These are phyloP conservation scores for Dactylellina leptospora DNA, from an alignment of 2,329 filamentous ascomycete genomes.

Conservation along the genomic window DNA sequence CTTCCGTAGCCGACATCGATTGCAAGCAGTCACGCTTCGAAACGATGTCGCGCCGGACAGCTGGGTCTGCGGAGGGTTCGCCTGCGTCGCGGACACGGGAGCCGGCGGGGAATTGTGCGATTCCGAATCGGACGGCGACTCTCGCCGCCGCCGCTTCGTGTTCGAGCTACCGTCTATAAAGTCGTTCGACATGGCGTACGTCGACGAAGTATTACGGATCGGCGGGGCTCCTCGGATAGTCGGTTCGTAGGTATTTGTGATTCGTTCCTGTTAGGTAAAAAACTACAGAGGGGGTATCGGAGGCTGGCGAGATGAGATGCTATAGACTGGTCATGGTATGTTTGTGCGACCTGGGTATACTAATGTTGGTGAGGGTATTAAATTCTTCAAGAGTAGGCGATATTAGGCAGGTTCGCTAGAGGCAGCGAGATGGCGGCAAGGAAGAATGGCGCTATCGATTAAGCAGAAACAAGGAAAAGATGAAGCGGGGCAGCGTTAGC, in stretches of 20 bases:
- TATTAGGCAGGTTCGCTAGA: conserved; percentile 46
- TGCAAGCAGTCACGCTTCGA: conserved; percentile 91
- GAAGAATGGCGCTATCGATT: conserved; percentile 49
- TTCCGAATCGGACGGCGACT: conserved; percentile 48
- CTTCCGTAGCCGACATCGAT: conserved; percentile 88
- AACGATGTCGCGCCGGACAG: conserved; percentile 63
- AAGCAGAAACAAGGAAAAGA: conserved; percentile 38
- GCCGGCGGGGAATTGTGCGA: conserved; percentile 53
- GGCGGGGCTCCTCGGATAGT: neutral
- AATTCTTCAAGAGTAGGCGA: conserved; percentile 25
- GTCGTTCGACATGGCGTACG: conserved; percentile 43
- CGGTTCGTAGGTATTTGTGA: neutral
- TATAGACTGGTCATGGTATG: conserved; percentile 41
- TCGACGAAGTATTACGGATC: neutral
- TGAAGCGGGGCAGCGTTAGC: conserved; percentile 24
- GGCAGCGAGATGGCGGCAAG: conserved; percentile 25
- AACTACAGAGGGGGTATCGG: conserved; percentile 17
- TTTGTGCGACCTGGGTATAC: conserved; percentile 24
- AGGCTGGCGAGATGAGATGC: conserved; percentile 41
- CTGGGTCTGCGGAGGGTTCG: conserved; percentile 40
- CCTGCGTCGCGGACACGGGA: conserved; percentile 52
- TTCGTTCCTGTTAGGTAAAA: conserved; percentile 17
- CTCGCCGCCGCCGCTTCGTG: conserved; percentile 50
- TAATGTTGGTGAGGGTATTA: conserved; percentile 9
- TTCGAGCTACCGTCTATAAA: conserved; percentile 46